phyloP scores from a whole-genome alignment of 179 eudicot genomes.

The Beta corolliflora region DNA sequence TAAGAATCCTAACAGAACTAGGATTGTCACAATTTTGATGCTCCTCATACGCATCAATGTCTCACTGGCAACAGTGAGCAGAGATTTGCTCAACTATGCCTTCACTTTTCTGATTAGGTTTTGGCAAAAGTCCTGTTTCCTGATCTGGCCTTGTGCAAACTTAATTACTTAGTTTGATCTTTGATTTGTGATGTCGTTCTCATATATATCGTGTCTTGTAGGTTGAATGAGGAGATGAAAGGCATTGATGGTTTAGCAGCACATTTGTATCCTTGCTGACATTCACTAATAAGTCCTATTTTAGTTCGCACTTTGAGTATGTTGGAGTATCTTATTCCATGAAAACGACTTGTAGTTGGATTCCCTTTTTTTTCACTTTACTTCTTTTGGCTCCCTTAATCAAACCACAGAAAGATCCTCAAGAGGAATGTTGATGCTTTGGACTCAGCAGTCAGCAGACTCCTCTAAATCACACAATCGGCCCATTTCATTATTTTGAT shows the following conservation, averaged over 20 bases:
- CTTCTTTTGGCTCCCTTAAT: slow-evolving; percentile 29
- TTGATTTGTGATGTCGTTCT: neutral
- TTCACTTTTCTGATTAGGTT: neutral
- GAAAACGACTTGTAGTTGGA: neutral
- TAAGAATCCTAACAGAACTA: too few relatives aligned
- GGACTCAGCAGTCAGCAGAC: slow-evolving; percentile 67
- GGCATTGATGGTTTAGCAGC: slow-evolving; percentile 66
- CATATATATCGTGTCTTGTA: slow-evolving; percentile 32
- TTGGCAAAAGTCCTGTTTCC: neutral
- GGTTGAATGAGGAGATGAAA: slow-evolving; percentile 92
- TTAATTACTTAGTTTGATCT: neutral
- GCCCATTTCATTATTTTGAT: neutral
- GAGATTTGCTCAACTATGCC: neutral
- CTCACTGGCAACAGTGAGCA: neutral
- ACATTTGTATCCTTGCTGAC: slow-evolving; percentile 77
- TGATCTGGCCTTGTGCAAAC: neutral
- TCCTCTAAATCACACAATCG: slow-evolving; percentile 62
- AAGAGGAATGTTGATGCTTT: slow-evolving; percentile 77
- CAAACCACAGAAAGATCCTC: slow-evolving; percentile 52
- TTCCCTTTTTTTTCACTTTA: neutral
- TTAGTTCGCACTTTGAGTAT: neutral
- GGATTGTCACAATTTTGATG: too few relatives aligned
- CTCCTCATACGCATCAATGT: too few relatives aligned
- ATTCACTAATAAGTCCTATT: neutral
- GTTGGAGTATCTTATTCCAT: slow-evolving; percentile 3